Base-by-base conservation (phyloP, 192 early-diverging fungal genomes). In the Coemansia sp. region DNA sequence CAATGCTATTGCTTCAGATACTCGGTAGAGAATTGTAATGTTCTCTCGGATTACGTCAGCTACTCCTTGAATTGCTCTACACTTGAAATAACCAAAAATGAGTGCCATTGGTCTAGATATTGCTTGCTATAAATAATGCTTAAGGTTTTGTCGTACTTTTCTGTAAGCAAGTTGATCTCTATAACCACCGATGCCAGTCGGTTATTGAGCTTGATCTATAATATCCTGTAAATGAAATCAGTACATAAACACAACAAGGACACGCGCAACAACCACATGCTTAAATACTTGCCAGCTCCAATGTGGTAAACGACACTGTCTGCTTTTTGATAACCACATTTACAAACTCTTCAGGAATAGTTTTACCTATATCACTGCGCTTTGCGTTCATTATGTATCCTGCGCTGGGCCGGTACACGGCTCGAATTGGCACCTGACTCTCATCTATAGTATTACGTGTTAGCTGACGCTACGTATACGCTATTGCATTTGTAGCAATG, bases 141-240 rank as follows among this genome's bases (percentile, higher is more conserved):
- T 38, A 7, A 12, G 11, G 1, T 19, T 17, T 9, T 12, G 8
- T 60, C 77, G 26, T 85, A 89, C 86, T 84, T 88, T 66, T 92
- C 90, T 0, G 89, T 89, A 81, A 92, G 87, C 47, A 92, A 48
- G 64, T 87, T 93, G 12, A 95, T 88, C 60, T 97, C 95, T 19
- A 84, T 82, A 44, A 94, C 70, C 0, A 91, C 92, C 23, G 94
- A 90, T 12, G 89, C 74, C 7, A 97, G 87, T 11, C 91, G 85
- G 17, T 86, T 87, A 65, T 97, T 97, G 56, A 85, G 85, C 77
- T 92, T 87, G 46, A 90, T 64, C 86, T 89, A 72, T 31, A 20
- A 15, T 11, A 57, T 20, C 1, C 19, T 51, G 36, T 44, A 68
- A 37, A 44, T 6, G 40, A 11, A 19, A 2, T 60, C 25, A 37